Percentiles rank a stretch among this genome's conserved stretches.
Conservation (phyloP, 495 filamentous ascomycete genomes). For the Aspergillus saccharolyticus region DNA sequence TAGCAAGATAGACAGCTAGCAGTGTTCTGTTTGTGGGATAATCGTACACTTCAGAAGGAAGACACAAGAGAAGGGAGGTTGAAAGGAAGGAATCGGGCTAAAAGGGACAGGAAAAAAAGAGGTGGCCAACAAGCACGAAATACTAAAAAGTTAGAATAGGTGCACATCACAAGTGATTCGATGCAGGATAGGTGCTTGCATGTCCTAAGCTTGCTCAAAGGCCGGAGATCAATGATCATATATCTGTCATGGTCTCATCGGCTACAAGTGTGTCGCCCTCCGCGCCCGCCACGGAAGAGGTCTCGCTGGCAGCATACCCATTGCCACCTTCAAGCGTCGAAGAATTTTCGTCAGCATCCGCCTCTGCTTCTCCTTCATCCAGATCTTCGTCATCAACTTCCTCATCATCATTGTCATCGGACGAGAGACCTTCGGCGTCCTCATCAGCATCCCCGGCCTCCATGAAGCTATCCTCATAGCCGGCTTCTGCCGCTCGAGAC, state of each 20-base stretch:
- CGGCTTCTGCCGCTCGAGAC: slow-evolving; percentile 16
- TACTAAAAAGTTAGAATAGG: not conserved
- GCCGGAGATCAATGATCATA: no score
- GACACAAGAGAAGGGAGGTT: not conserved
- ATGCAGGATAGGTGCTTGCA: not conserved
- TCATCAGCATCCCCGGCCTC: slow-evolving; percentile 30
- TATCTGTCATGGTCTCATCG: slow-evolving; percentile 12
- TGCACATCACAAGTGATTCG: not conserved
- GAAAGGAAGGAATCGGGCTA: not conserved
- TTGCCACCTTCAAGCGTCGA: slow-evolving; percentile 38
- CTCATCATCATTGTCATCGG: slow-evolving; percentile 28
- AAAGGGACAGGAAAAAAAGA: not conserved
- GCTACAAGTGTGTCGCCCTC: slow-evolving; percentile 12
- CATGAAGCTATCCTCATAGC: slow-evolving; percentile 27
- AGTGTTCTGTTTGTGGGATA: not conserved
- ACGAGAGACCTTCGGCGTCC: slow-evolving; percentile 20
- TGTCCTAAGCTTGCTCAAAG: not conserved
- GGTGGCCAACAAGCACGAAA: not conserved
- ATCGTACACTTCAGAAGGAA: not conserved
- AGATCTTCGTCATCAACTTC: slow-evolving; percentile 35
- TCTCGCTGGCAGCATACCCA: slow-evolving; percentile 37
- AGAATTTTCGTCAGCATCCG: slow-evolving; percentile 37
- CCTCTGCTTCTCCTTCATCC: slow-evolving; percentile 25
- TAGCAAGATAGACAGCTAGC: not conserved
- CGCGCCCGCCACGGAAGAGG: slow-evolving; percentile 27